Base-by-base conservation (phyloP, 1,284 basidiomycete genomes). In the Cutaneotrichosporon sp. region DNA sequence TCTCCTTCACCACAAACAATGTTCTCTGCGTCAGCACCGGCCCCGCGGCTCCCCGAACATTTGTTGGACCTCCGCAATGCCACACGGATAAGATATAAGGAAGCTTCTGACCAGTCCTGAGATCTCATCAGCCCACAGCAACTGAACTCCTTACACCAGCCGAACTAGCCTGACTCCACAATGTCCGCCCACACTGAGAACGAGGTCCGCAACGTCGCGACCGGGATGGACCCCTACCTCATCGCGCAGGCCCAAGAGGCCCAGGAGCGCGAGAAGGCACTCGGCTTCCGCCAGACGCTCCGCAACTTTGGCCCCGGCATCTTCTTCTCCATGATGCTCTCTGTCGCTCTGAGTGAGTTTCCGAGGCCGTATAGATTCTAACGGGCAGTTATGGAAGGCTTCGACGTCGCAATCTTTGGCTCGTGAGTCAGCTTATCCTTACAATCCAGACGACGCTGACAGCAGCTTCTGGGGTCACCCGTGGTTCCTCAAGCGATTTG, bases 391-490 rank as follows among this genome's bases (percentile, higher is more conserved):
- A 54, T 54, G 52, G 52, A 54, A 19, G 52, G 47, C 26, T 44
- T 44, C 10, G 20, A 25, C 16, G 27, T 19, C 12, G 38, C 8
- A n/a, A 33, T 20, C 19, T 24, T 44, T n/a, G n/a, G n/a, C 42
- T 31, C 22, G 26, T n/a, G n/a, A n/a, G n/a, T n/a, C n/a, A n/a
- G n/a, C n/a, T n/a, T n/a, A n/a, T n/a, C n/a, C n/a, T n/a, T n/a
- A n/a, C n/a, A n/a, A n/a, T n/a, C n/a, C n/a, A n/a, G n/a, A n/a
- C n/a, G n/a, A n/a, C n/a, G n/a, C n/a, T n/a, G n/a, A n/a, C n/a
- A n/a, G n/a, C n/a, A 26, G 26, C 0, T 76, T 75, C 63, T 77
- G 70, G 54, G 75, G 75, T 14, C 66, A 71, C 48, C 76, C 76
- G 10, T 63, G 59, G 17, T 68, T 68, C 53, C 55, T 61, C 12